These are phyloP conservation scores for Cryptococcus sp. DNA, from an alignment of 1,284 basidiomycete species.

Conservation along the genomic window DNA sequence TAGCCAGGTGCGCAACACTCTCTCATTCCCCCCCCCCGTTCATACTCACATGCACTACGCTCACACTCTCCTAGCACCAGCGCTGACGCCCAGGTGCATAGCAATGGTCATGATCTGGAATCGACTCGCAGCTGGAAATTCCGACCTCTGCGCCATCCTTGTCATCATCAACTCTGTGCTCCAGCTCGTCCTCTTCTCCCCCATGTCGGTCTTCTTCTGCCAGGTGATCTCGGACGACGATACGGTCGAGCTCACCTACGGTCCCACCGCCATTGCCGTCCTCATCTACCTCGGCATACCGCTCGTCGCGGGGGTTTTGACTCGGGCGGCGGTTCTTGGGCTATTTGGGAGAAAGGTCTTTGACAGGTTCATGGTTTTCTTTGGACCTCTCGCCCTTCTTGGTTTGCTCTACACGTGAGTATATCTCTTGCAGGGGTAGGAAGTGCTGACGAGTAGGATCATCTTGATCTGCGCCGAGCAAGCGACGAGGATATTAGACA, in stretches of 20 bases:
- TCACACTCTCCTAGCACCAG: no score
- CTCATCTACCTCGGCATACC: conserved; percentile 67
- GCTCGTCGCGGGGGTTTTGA: conserved; percentile 61
- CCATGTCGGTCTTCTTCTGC: conserved; percentile 68
- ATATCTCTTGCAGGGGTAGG: not conserved
- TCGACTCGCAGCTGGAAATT: conserved; percentile 67
- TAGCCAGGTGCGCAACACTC: conserved; percentile 48
- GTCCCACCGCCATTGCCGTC: conserved; percentile 66
- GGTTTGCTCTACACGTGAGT: conserved; percentile 57
- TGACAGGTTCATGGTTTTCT: conserved; percentile 60
- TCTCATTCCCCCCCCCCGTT: not conserved
- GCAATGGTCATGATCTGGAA: conserved; percentile 86
- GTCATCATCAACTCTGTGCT: conserved; percentile 57
- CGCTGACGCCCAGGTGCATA: conserved; percentile 38
- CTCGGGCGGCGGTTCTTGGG: conserved; percentile 56
- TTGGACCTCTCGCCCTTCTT: conserved; percentile 65
- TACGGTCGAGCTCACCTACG: conserved; percentile 58
- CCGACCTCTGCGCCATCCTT: conserved; percentile 67
- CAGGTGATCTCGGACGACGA: conserved; percentile 58
- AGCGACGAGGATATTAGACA: conserved; percentile 57
- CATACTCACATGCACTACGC: not conserved
- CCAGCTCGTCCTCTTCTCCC: conserved; percentile 73
- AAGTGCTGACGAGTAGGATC: conserved; percentile 36
- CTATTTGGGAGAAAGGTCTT: conserved; percentile 52
- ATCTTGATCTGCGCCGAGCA: conserved; percentile 67